A percentile compares a stretch with the other conserved stretches of the same genome.
Evolutionary conservation across 2,329 filamentous ascomycete species (phyloP).

Genomic region (Ustilaginoidea virens): DNA sequence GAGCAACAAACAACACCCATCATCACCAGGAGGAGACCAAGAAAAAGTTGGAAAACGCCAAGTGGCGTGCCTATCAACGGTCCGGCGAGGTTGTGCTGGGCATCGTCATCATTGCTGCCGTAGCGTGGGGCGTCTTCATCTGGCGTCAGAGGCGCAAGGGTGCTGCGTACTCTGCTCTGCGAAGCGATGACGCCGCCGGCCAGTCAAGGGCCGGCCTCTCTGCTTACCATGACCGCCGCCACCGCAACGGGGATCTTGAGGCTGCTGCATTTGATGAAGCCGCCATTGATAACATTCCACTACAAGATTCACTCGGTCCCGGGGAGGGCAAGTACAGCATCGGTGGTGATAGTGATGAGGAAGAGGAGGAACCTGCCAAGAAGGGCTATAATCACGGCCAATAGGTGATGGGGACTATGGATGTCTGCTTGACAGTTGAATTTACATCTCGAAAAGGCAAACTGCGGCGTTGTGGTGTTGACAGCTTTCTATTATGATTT

Average conservation of each 20-base stretch:
- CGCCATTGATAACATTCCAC: constrained; percentile 46
- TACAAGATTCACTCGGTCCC: constrained; percentile 26
- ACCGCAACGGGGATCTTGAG: constrained; percentile 37
- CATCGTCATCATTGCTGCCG: constrained; percentile 60
- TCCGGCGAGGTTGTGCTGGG: constrained; percentile 76
- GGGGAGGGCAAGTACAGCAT: constrained; percentile 37
- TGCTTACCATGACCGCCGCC: constrained; percentile 32
- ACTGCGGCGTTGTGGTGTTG: constrained; percentile 2
- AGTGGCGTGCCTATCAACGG: constrained; percentile 78
- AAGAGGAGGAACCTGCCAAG: constrained; percentile 13
- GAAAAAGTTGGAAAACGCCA: constrained; percentile 62
- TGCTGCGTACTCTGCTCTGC: constrained; percentile 36
- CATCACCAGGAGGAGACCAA: constrained; percentile 37
- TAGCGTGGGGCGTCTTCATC: constrained; percentile 58
- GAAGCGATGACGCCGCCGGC: constrained; percentile 20
- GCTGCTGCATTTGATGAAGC: constrained; percentile 51
- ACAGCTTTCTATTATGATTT: no score
- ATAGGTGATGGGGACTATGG: background rate
- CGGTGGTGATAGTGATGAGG: constrained; percentile 40
- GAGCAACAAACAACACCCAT: constrained; percentile 43
- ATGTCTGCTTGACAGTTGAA: background rate
- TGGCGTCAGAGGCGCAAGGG: constrained; percentile 45
- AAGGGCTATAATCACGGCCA: constrained; percentile 1
- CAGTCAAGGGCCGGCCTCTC: constrained; percentile 24
- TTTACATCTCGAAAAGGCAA: background rate